Conservation (phyloP, 1,139 yeast species). For the Hemisphaericaspora subhashii region DNA sequence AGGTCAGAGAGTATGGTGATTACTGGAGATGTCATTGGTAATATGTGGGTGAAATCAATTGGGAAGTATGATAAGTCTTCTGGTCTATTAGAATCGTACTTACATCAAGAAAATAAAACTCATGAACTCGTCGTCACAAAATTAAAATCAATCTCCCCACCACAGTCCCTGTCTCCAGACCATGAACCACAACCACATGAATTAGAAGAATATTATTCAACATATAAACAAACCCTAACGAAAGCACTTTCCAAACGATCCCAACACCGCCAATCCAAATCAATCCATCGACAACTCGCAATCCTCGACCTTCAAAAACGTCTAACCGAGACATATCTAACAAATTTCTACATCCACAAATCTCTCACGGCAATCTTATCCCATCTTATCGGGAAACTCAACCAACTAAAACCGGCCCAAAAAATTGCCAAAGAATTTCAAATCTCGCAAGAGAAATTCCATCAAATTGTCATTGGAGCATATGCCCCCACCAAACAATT, state of each 20-base stretch:
- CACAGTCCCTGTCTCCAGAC: no score
- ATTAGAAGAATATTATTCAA: slow-evolving; percentile 23
- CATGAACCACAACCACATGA: slow-evolving; percentile 9
- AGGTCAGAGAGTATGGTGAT: slow-evolving; percentile 24
- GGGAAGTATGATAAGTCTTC: slow-evolving; percentile 28
- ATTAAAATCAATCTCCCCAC: slow-evolving; percentile 19
- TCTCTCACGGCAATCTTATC: slow-evolving; percentile 64
- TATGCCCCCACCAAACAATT: slow-evolving; percentile 56
- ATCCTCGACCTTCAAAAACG: slow-evolving; percentile 53
- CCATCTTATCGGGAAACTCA: no score
- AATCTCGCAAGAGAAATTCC: slow-evolving; percentile 60
- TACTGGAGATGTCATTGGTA: slow-evolving; percentile 44
- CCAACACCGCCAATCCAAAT: slow-evolving; percentile 20
- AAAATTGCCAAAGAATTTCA: slow-evolving; percentile 62
- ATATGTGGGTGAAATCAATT: slow-evolving; percentile 38
- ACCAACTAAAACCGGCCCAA: slow-evolving; percentile 59
- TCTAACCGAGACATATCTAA: slow-evolving; percentile 54
- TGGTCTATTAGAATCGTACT: slow-evolving; percentile 29
- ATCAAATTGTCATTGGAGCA: slow-evolving; percentile 60
- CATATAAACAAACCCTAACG: slow-evolving; percentile 26
- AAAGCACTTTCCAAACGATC: slow-evolving; percentile 25
- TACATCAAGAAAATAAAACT: slow-evolving; percentile 34
- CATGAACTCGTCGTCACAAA: slow-evolving; percentile 24
- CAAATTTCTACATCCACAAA: slow-evolving; percentile 48
- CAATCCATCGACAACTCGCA: slow-evolving; percentile 51